These are phyloP conservation scores for Synchytrium microbalum DNA, from an alignment of 371 early-diverging fungal species.

Conservation along the genomic window DNA sequence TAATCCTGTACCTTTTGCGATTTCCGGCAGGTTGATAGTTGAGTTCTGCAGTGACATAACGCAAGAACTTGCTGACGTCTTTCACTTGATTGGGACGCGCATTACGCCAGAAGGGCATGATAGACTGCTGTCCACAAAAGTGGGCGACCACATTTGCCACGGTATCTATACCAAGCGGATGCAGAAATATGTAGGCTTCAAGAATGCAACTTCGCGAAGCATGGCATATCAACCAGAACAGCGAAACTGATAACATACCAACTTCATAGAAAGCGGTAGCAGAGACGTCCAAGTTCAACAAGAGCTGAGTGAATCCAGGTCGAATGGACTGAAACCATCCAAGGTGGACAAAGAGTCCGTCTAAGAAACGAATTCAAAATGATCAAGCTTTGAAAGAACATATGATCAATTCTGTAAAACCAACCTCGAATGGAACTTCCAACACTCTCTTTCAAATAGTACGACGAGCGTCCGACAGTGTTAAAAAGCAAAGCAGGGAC, in stretches of 20 bases:
- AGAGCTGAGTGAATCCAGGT: conserved; percentile 17
- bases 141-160: conserved; percentile 12
- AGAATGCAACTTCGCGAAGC: not conserved
- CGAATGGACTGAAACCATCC: conserved; percentile 36
- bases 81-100: not conserved
- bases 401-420: not conserved
- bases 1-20: conserved; percentile 29
- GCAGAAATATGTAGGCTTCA: too few relatives aligned
- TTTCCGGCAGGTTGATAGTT: conserved; percentile 22
- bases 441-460: conserved; percentile 13
- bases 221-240: too few relatives aligned
- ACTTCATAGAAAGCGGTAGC: conserved; percentile 29
- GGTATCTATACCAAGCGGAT: conserved; percentile 3
- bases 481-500: conserved; percentile 18
- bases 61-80: conserved; percentile 21
- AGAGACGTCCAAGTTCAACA: conserved; percentile 33
- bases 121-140: conserved; percentile 1
- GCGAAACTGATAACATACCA: conserved; percentile 15
- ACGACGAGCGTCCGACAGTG: conserved; percentile 18
- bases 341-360: conserved; percentile 17
- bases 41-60: conserved; percentile 18
- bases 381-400: conserved; percentile 5
- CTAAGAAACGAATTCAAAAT: conserved; percentile 2
- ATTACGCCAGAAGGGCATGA: conserved; percentile 1
- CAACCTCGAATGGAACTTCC: not conserved